Percentiles rank a stretch among this genome's conserved stretches.
Conservation (phyloP, 2,329 filamentous ascomycete genomes). For the Dactylonectria estremocensis region DNA sequence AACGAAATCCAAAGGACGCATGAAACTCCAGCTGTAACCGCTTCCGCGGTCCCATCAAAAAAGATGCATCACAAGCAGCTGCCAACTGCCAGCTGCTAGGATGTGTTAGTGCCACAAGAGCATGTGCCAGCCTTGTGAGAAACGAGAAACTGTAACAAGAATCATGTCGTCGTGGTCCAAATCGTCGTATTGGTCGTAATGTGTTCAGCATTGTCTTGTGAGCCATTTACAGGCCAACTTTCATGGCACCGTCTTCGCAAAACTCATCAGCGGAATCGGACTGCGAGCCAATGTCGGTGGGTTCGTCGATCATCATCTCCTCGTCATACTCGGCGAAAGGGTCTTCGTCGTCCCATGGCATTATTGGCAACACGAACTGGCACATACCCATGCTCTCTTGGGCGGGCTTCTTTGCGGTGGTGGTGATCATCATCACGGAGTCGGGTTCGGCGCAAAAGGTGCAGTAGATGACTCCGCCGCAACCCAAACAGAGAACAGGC, state of each 20-base stretch:
- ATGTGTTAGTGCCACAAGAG: constrained; percentile 37
- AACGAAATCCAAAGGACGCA: constrained; percentile 49
- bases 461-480: constrained; percentile 63
- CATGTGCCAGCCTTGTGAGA: constrained; percentile 46
- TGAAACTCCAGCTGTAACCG: constrained; percentile 45
- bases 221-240: constrained; percentile 37
- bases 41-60: constrained; percentile 39
- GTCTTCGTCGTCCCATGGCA: constrained; percentile 51
- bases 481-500: constrained; percentile 62
- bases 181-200: constrained; percentile 28
- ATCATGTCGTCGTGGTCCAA: constrained; percentile 31
- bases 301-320: constrained; percentile 52
- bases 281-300: constrained; percentile 35
- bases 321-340: constrained; percentile 58
- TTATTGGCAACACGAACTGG: constrained; percentile 48
- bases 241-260: constrained; percentile 42
- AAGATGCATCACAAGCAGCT: constrained; percentile 35
- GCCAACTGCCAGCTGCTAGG: constrained; percentile 38
- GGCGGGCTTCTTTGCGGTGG: constrained; percentile 35
- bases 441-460: constrained; percentile 54
- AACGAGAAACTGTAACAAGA: constrained; percentile 22
- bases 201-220: background rate
- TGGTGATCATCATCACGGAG: constrained; percentile 41
- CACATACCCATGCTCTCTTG: constrained; percentile 49
- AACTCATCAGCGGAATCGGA: constrained; percentile 45